Percentiles rank a stretch among this genome's conserved stretches.
Evolutionary conservation across 2,329 filamentous ascomycete species (phyloP).

Genomic region (Cladophialophora exuberans): DNA sequence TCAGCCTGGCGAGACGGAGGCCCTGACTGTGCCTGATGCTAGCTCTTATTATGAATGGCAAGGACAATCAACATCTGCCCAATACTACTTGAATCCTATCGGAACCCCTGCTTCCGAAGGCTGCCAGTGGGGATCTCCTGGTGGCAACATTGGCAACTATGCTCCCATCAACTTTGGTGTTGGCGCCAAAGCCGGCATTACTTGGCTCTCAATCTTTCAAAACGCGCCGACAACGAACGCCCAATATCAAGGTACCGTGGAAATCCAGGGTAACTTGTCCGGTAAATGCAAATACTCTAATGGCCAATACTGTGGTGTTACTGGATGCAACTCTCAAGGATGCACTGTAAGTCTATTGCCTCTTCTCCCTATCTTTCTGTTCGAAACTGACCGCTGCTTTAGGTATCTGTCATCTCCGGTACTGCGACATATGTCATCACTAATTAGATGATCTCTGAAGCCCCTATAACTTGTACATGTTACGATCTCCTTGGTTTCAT

Average conservation of each 20-base stretch:
- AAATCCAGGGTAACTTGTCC: slow-evolving; percentile 69
- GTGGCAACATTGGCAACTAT: slow-evolving; percentile 72
- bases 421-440: slow-evolving; percentile 53
- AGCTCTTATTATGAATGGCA: slow-evolving; percentile 77
- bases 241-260: slow-evolving; percentile 76
- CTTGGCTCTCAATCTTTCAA: slow-evolving; percentile 82
- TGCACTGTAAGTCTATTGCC: slow-evolving; percentile 73
- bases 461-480: slow-evolving; percentile 21
- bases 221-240: slow-evolving; percentile 76
- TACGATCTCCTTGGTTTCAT: slow-evolving; percentile 28
- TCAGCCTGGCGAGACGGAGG: slow-evolving; percentile 59
- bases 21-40: slow-evolving; percentile 76
- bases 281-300: slow-evolving; percentile 68
- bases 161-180: slow-evolving; percentile 85
- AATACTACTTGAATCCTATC: slow-evolving; percentile 94
- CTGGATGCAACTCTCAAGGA: slow-evolving; percentile 59
- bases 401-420: slow-evolving; percentile 56
- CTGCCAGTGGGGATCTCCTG: slow-evolving; percentile 75
- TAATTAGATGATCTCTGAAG: slow-evolving; percentile 11
- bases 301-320: slow-evolving; percentile 62
- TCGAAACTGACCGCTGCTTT: slow-evolving; percentile 20
- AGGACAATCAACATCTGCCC: slow-evolving; percentile 75
- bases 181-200: slow-evolving; percentile 66
- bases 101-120: slow-evolving; percentile 68
- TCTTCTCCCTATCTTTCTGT: not conserved